Evolutionary conservation across 2,329 filamentous ascomycete species (phyloP).

Genomic region (Verticillium longisporum): DNA sequence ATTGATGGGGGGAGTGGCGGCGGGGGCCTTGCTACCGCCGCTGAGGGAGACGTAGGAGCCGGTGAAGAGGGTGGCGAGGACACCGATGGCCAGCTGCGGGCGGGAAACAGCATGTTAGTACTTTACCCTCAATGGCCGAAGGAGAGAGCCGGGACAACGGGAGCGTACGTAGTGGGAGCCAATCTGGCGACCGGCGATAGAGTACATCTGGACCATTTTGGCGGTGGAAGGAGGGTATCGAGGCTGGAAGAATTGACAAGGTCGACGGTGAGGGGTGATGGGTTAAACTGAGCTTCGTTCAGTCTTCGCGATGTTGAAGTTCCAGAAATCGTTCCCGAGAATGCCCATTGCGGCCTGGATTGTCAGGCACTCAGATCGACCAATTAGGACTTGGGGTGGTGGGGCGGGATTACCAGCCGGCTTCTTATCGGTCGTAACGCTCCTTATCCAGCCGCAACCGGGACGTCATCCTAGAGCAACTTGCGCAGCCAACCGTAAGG

Average conservation of each 20-base stretch:
- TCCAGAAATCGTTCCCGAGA: constrained; percentile 10
- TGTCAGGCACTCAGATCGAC: not conserved
- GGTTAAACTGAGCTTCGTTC: constrained; percentile 16
- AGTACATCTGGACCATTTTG: constrained; percentile 46
- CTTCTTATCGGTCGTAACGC: not conserved
- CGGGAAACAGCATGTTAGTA: constrained; percentile 11
- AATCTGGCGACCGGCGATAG: constrained; percentile 51
- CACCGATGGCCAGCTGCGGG: constrained; percentile 49
- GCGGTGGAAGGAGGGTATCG: constrained; percentile 18
- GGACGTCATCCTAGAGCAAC: constrained; percentile 3
- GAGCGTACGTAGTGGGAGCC: constrained; percentile 52
- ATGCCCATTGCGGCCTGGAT: constrained; percentile 1
- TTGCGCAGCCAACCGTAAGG: not conserved
- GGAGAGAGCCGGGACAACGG: constrained; percentile 13
- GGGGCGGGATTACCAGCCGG: not conserved
- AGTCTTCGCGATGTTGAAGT: constrained; percentile 10
- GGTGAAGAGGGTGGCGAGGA: constrained; percentile 44
- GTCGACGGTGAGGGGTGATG: constrained; percentile 17
- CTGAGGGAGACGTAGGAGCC: constrained; percentile 36
- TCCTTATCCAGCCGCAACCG: not conserved
- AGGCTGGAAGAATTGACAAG: constrained; percentile 19
- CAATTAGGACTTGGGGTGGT: not conserved
- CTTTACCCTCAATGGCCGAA: not conserved
- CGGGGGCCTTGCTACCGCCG: constrained; percentile 35
- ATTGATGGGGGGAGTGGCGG: constrained; percentile 51